Evolutionary conservation across 1,284 basidiomycete species (phyloP), one percentile per base, ranked within the genome.

Genomic region (Ustilago bromivora): DNA sequence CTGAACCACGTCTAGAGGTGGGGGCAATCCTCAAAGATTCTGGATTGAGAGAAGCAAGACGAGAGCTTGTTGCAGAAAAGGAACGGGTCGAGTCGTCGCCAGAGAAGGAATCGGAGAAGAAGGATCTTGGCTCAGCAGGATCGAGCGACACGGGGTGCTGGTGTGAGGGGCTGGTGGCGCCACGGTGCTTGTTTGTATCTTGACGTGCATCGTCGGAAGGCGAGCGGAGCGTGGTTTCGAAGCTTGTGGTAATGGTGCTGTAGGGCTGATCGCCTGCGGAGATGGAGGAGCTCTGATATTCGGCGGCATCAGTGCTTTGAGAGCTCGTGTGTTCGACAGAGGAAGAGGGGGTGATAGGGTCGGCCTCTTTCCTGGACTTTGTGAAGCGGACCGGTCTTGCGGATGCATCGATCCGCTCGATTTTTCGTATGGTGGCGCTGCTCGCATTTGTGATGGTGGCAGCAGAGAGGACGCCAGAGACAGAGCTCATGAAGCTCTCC

Each of bases 371-470:
- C 34, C 41, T 58, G 13, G 35, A 40, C 61, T 71, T 71, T 41
- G 68, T 51, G 49, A 68, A 61, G 41, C 73, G 73, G 41, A 71
- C 43, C 41, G 73, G 61, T 32, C 62, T 58, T 28, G 73, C 68
- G 4, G 68, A 55, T 10, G 53, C 65, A n/a, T 60, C 52, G 53
- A 53, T 41, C 19, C 46, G 58, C 28, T 65, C 68, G 2, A 72
- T 49, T 43, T 67, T 71, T 49, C 70, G 64, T 23, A 76, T 76
- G 53, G 74, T 76, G 46, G 73, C 57, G 13, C 69, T 64, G 62
- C 73, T 76, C 5, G 73, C 69, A 19, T 60, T 76, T 31, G 68
- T 55, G 65, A 76, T 76, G 52, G 68, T 76, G 19, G 66, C 74
- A 17, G 64, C 34, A n/a, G 71, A 43, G 40, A 64, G 40, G 11